Percentiles rank a stretch among this genome's conserved stretches.
phyloP scores from a whole-genome alignment of 345 rosid genomes.

The Populus nigra region DNA sequence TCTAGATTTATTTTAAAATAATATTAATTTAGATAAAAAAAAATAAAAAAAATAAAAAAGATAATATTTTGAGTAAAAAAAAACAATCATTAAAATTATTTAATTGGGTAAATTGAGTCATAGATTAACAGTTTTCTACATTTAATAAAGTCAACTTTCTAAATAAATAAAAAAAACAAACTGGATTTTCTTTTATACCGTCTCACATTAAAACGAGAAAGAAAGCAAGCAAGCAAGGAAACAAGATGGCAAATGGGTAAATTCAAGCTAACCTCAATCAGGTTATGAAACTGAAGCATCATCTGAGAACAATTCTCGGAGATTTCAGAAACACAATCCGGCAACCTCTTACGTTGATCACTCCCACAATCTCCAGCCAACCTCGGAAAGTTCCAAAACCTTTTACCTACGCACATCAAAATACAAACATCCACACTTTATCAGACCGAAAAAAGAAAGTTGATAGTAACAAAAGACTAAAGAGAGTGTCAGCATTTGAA shows the following conservation, averaged over 20 bases:
- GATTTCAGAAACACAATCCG: constrained; percentile 54
- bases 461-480: background rate
- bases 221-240: background rate
- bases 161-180: too few relatives aligned
- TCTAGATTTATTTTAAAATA: too few relatives aligned
- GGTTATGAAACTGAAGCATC: constrained; percentile 67
- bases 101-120: too few relatives aligned
- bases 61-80: too few relatives aligned
- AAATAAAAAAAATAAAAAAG: too few relatives aligned
- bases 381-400: constrained; percentile 62
- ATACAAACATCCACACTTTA: background rate
- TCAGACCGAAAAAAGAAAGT: background rate
- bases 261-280: constrained; percentile 45
- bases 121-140: too few relatives aligned
- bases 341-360: constrained; percentile 39
- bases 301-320: constrained; percentile 73
- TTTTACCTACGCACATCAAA: constrained; percentile 35
- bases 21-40: too few relatives aligned
- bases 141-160: too few relatives aligned
- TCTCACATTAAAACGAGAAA: background rate
- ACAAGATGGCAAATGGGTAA: constrained; percentile 5
- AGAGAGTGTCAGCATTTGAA: too few relatives aligned
- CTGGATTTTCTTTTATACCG: background rate
- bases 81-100: too few relatives aligned
- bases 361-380: constrained; percentile 45